Base-by-base conservation (phyloP, 148 eudicot genomes). In the Beta vulgaris region DNA sequence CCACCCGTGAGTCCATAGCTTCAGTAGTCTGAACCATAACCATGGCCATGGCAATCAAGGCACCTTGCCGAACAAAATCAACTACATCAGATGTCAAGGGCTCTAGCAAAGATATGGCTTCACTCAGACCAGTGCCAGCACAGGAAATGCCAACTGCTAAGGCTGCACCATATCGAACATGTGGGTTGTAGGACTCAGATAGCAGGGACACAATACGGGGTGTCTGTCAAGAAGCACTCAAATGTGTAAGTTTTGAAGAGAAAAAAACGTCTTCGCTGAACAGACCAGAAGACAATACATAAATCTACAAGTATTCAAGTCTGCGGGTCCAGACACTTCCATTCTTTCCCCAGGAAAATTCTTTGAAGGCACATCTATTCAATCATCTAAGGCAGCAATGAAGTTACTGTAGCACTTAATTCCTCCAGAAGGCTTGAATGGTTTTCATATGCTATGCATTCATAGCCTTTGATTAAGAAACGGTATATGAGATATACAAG, bases 21-120 rank as follows among this genome's bases (percentile, higher is more conserved):
- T 95, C 94, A 63, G 87, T 92, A 69, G 80, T 91, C 87, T 95
- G 99, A 53, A 95, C 86, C 97, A 95, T 89, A 48, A 95, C 99
- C 99, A 95, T 95, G 26, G 99, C 99, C 99, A 95, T 92, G 48
- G 99, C 96, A 80, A 95, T 95, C 35, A 95, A 76, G 77, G 99
- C 97, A 65, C 97, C 99, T 87, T 95, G 97, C 57, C 99, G 92
- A 76, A 95, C 99, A 88, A 95, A 95, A 75, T 95, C 99, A 77
- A 89, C 93, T 58, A 90, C 99, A 76, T 95, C 99, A 31, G 97
- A 95, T 34, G 99, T 95, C 84, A 95, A 77, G 44, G 97, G 99
- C 84, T 95, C 99, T 19, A 95, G 84, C 87, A 95, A 80, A 74
- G 99, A 92, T 78, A 95, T 92, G 67, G 99, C 99, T 78, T 95